These are phyloP conservation scores for Lactarius indigo DNA, from an alignment of 768 basidiomycete species.

Conservation along the genomic window DNA sequence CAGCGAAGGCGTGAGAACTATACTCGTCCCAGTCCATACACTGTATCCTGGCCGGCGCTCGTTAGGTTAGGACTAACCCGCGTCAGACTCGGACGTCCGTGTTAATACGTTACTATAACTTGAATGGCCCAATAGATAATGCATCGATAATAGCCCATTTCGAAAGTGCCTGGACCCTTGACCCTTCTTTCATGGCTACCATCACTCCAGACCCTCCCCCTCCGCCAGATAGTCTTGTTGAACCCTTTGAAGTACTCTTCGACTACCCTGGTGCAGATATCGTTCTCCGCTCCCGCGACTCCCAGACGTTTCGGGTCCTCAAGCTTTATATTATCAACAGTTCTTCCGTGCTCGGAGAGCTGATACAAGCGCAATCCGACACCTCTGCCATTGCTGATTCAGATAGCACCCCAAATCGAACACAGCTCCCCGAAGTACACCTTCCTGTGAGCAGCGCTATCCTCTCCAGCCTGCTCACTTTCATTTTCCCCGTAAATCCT, in stretches of 20 bases:
- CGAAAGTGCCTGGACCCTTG: neutral
- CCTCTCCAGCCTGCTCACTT: constrained; percentile 6
- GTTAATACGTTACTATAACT: too few relatives aligned
- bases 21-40: too few relatives aligned
- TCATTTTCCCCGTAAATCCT: constrained; percentile 5
- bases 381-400: neutral
- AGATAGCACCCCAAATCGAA: neutral
- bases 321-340: constrained; percentile 41
- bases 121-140: too few relatives aligned
- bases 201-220: neutral
- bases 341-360: constrained; percentile 38
- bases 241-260: neutral
- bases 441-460: neutral
- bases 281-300: constrained; percentile 41
- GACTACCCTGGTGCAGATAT: constrained; percentile 38
- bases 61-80: too few relatives aligned
- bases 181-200: neutral
- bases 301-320: constrained; percentile 42
- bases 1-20: too few relatives aligned
- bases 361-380: neutral
- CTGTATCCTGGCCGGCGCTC: too few relatives aligned
- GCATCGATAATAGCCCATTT: too few relatives aligned
- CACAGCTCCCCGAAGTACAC: neutral
- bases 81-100: too few relatives aligned
- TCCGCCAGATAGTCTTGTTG: neutral